Evolutionary conservation across 768 basidiomycete species (phyloP), one percentile per base, ranked within the genome.

Genomic region (Tylopilus intermedius): DNA sequence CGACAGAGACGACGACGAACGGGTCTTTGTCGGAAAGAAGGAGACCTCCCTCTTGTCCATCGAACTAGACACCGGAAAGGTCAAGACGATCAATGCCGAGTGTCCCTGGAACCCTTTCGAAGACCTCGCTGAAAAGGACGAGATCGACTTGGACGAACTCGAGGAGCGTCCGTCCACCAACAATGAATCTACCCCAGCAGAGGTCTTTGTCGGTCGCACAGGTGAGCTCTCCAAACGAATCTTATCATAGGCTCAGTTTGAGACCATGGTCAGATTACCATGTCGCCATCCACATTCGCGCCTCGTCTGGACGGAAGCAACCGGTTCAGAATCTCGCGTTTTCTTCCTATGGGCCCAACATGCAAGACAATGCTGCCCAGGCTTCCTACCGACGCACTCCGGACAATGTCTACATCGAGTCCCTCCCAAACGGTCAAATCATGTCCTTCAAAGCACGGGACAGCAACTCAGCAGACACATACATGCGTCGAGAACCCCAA

Each of bases 331-430:
- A 89, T 49, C 79, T 98, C 14, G 83, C 85, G 0, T 96, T 94
- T 69, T 95, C 94, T 0, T 82, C 86, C 0, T 97, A 97, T 67
- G 91, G 93, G 0, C 93, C 95, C 5, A 94, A 94, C 67, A 92
- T 88, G 63, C 84, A 87, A 68, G 90, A 94, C 65, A 81, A 79
- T 57, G 71, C 79, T 8, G 62, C 84, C 11, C 94, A 95, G 63
- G 71, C 81, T 5, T 67, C 80, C 9, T 97, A 95, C 73, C 78
- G 76, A 7, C 83, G 78, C 35, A 87, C 90, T 2, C 82, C 83
- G 37, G 93, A 96, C 67, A 79, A 86, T 54, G 71, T 76, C 26
- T 95, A 95, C 68, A 79, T 93, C 41, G 90, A 94, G 61, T 79
- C 87, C 26, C 74, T 89, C 3, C 84, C 90, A 8, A 85, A 82